Conservation (phyloP, 1,139 yeast species). For the Sugiyamaella pinicola region DNA sequence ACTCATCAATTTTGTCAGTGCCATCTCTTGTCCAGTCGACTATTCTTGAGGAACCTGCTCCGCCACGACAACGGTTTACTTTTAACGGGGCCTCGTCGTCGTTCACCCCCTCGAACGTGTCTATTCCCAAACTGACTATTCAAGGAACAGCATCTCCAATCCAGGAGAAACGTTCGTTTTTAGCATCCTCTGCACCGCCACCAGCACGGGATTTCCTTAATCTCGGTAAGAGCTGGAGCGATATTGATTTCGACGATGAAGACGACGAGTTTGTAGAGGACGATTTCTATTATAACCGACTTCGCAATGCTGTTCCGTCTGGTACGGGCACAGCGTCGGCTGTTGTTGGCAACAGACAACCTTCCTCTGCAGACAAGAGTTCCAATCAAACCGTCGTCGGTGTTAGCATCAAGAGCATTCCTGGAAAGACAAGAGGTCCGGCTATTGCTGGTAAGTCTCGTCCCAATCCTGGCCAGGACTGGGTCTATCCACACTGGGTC, state of each 20-base stretch:
- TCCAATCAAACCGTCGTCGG: not conserved
- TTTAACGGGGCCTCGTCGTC: slow-evolving; percentile 17
- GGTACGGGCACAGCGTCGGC: slow-evolving; percentile 7
- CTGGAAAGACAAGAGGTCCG: slow-evolving; percentile 5
- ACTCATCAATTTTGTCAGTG: slow-evolving; percentile 33
- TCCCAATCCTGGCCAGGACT: slow-evolving; percentile 8
- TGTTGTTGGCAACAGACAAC: not conserved
- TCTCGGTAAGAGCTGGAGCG: slow-evolving; percentile 43
- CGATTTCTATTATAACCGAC: slow-evolving; percentile 12
- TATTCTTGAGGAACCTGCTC: slow-evolving; percentile 19
- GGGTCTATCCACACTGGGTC: slow-evolving; percentile 17
- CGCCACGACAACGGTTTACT: slow-evolving; percentile 8
- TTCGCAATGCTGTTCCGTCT: slow-evolving; percentile 12
- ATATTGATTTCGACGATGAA: slow-evolving; percentile 38
- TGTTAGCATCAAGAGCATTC: slow-evolving; percentile 9
- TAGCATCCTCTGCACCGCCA: slow-evolving; percentile 28
- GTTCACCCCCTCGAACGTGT: slow-evolving; percentile 9
- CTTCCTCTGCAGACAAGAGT: not conserved
- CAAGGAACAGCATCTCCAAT: slow-evolving; percentile 2
- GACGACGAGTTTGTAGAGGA: slow-evolving; percentile 28
- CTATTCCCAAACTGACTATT: slow-evolving; percentile 1
- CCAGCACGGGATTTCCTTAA: slow-evolving; percentile 33
- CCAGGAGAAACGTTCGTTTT: not conserved
- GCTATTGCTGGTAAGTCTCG: slow-evolving; percentile 1
- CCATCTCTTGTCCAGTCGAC: slow-evolving; percentile 38